These are phyloP conservation scores for Phlyctochytrium planicorne DNA, from an alignment of 192 early-diverging fungal genomes.

Conservation along the genomic window DNA sequence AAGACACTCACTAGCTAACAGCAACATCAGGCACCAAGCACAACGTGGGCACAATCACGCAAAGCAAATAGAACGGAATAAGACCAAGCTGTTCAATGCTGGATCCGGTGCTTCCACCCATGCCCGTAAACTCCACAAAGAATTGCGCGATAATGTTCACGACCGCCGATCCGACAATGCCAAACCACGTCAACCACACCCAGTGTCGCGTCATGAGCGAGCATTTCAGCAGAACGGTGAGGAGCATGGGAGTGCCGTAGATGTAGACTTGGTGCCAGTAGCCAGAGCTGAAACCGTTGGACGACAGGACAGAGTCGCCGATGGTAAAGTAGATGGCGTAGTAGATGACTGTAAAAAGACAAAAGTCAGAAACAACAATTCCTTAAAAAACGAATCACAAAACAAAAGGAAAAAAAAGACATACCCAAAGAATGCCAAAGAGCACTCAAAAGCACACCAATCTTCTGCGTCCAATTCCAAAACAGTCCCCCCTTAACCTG, in stretches of 20 bases:
- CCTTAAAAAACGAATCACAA: constrained; percentile 11
- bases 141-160: constrained; percentile 35
- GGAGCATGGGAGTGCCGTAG: constrained; percentile 43
- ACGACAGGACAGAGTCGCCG: constrained; percentile 32
- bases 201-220: constrained; percentile 34
- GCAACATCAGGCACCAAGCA: constrained; percentile 29
- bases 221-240: constrained; percentile 39
- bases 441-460: constrained; percentile 9
- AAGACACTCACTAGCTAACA: constrained; percentile 30
- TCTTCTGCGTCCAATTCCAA: constrained; percentile 36
- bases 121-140: constrained; percentile 30
- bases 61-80: constrained; percentile 33
- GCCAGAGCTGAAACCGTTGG: constrained; percentile 31
- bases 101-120: constrained; percentile 27
- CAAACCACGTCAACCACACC: constrained; percentile 34
- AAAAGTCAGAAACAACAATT: constrained; percentile 6
- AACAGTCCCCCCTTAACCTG: constrained; percentile 38
- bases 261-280: constrained; percentile 50
- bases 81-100: constrained; percentile 35
- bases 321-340: constrained; percentile 32
- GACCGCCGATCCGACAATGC: constrained; percentile 20
- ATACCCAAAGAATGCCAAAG: constrained; percentile 22
- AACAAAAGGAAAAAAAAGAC: constrained; percentile 8
- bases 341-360: constrained; percentile 27
- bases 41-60: constrained; percentile 20